These are phyloP conservation scores for Fusarium multiceps DNA, from an alignment of 2,329 filamentous ascomycete species.

Conservation along the genomic window DNA sequence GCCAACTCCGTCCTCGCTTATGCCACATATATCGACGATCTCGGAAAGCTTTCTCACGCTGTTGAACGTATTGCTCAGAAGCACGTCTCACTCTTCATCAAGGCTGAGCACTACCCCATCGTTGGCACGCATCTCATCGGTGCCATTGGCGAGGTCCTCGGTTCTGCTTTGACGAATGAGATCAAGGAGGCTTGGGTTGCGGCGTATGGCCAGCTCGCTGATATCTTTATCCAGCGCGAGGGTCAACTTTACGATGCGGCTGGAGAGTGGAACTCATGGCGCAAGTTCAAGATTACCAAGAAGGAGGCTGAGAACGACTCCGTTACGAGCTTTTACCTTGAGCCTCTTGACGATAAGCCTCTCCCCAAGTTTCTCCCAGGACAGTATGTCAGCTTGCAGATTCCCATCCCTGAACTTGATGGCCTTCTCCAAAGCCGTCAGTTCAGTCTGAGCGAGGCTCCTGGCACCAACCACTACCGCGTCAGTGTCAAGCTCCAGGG, in stretches of 20 bases:
- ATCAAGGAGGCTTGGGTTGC: constrained; percentile 77
- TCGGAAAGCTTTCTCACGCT: constrained; percentile 65
- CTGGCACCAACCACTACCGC: constrained; percentile 70
- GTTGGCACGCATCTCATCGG: constrained; percentile 76
- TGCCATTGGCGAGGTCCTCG: constrained; percentile 75
- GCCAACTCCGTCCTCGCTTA: constrained; percentile 78
- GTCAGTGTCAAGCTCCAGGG: constrained; percentile 79
- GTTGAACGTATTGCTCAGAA: constrained; percentile 80
- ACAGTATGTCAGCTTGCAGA: constrained; percentile 76
- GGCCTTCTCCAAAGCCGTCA: constrained; percentile 77
- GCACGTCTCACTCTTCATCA: constrained; percentile 77
- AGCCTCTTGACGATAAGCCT: constrained; percentile 64
- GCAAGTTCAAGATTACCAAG: constrained; percentile 65
- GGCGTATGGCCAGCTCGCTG: constrained; percentile 77
- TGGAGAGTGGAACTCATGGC: constrained; percentile 60
- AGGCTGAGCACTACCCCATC: constrained; percentile 75
- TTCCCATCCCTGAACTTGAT: constrained; percentile 67
- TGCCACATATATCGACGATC: constrained; percentile 77
- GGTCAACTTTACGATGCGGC: constrained; percentile 66
- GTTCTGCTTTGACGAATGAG: constrained; percentile 72
- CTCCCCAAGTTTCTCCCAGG: constrained; percentile 75
- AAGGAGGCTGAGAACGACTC: constrained; percentile 70
- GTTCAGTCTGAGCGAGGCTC: constrained; percentile 76
- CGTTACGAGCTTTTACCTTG: constrained; percentile 77
- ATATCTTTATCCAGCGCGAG: constrained; percentile 76